Evolutionary conservation across 805 yeast genomes (phyloP), one percentile per base, ranked within the genome.

Genomic region (Candida silvatica): DNA sequence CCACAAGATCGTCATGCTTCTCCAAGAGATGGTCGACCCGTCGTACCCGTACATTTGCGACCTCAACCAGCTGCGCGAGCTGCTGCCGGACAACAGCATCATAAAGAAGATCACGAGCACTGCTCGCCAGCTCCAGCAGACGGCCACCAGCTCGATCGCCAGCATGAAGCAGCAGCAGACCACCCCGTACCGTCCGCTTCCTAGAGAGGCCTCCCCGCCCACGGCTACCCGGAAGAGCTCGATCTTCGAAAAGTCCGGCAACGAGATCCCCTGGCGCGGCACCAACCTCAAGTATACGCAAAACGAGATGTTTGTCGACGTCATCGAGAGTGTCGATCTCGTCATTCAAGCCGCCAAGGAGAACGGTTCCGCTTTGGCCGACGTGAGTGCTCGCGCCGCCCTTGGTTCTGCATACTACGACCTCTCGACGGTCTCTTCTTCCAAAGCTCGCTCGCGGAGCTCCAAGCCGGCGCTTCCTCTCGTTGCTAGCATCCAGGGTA

Each of bases 251-350:
- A 71, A 31, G 31, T 52, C 61, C 0, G 58, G 58, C 4, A 52
- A 61, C 31, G 49, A 51, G 19, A 59, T 62, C 6, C 95, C 95
- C 1, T 90, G 97, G 97, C 70, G 97, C 47, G 65, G 73, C 31
- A 52, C 77, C 4, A 71, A 75, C 42, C 80, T 82, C n/a, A 71
- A 69, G 44, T 76, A 84, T 52, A 69, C 84, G 3, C 77, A 77
- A 44, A 86, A 90, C 55, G 97, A 90, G 56, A 66, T 90, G 56
- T 86, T 78, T 52, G 80, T 90, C 6, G 97, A 92, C 56, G 53
- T 92, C 5, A 65, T 67, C 3, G 98, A 90, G 54, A 61, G 67
- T 1, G 54, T 83, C 17, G 69, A 69, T 42, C 69, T 80, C 25
- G 66, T 80, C 0, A 54, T 77, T 17, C 62, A 66, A 17, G 58